Base-by-base conservation (phyloP, 2,329 filamentous ascomycete species). In the Alternaria solani region DNA sequence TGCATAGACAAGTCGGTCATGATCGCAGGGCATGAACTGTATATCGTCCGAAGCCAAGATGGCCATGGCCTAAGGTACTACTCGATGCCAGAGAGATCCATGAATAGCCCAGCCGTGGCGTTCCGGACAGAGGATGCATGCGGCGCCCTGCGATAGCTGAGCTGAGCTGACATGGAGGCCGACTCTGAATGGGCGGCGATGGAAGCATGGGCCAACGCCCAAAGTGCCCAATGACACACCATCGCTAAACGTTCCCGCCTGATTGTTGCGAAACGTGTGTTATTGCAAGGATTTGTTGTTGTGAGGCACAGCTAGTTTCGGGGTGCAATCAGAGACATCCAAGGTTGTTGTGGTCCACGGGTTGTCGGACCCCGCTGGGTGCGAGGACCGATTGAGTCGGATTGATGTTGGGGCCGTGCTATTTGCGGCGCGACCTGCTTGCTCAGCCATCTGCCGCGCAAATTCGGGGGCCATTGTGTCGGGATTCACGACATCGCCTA, bases 11-110 rank as follows among this genome's bases (percentile, higher is more conserved):
- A 55, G 39, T 49, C 61, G 25, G 48, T 60, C 66, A 69, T 61
- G 48, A 55, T 63, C 55, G 62, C 63, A 62, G 65, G 59, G 60
- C 65, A 66, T 53, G 61, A 54, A 54, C 46, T 66, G 56, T 64
- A 62, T 55, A 65, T 58, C 56, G 52, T 52, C 63, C 58, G 56
- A 41, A 39, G 61, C 61, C 61, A 70, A 66, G 68, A 71, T 71
- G 70, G 68, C 46, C 64, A 61, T 63, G 38, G 47, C 47, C 51
- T 57, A 59, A 57, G 61, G 56, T 48, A 43, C 41, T 48, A 52
- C 36, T 55, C 44, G 51, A 57, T 63, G 64, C 58, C 57, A 32
- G 39, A 39, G 36, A 54, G 47, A 55, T 52, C 56, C 55, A 61
- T 62, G 61, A 63, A 59, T 64, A 44, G 61, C 43, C 51, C 23